Evolutionary conservation across 108 stramenopile species (phyloP).

Genomic region (Cyclostephanos tholiformis): DNA sequence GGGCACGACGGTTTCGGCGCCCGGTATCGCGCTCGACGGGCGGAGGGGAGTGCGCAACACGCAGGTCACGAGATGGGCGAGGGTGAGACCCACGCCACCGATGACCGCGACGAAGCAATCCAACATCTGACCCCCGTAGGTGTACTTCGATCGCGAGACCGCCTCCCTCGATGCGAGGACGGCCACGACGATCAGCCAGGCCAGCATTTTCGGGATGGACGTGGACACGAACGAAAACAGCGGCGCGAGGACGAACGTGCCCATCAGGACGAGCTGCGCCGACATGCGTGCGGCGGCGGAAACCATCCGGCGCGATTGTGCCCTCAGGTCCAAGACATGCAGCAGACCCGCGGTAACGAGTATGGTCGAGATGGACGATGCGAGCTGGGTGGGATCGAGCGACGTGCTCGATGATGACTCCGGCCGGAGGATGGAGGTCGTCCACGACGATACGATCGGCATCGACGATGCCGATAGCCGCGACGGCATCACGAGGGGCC

Average conservation of each 20-base stretch:
- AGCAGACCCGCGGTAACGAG: constrained; percentile 20
- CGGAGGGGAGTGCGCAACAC: constrained; percentile 27
- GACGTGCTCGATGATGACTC: constrained; percentile 2
- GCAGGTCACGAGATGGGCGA: constrained; percentile 19
- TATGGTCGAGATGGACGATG: constrained; percentile 32
- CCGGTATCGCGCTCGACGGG: not conserved
- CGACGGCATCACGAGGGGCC: not conserved
- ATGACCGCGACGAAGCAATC: constrained; percentile 30
- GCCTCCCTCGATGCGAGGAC: constrained; percentile 29
- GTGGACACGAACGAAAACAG: constrained; percentile 23
- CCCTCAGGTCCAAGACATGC: constrained; percentile 12
- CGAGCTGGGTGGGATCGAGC: constrained; percentile 23
- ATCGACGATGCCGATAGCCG: not conserved
- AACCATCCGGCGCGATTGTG: constrained; percentile 18
- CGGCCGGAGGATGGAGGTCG: not conserved
- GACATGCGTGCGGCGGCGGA: constrained; percentile 25
- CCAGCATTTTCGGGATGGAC: constrained; percentile 14
- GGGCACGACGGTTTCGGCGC: constrained; percentile 51
- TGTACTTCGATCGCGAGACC: constrained; percentile 23
- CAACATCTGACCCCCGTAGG: constrained; percentile 14
- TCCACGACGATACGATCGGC: not conserved
- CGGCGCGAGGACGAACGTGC: constrained; percentile 19
- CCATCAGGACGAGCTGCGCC: constrained; percentile 18
- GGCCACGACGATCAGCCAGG: constrained; percentile 22
- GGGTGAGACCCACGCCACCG: constrained; percentile 28